phyloP scores from a whole-genome alignment of 352 stramenopile genomes.

The Globisporangium barbulae region DNA sequence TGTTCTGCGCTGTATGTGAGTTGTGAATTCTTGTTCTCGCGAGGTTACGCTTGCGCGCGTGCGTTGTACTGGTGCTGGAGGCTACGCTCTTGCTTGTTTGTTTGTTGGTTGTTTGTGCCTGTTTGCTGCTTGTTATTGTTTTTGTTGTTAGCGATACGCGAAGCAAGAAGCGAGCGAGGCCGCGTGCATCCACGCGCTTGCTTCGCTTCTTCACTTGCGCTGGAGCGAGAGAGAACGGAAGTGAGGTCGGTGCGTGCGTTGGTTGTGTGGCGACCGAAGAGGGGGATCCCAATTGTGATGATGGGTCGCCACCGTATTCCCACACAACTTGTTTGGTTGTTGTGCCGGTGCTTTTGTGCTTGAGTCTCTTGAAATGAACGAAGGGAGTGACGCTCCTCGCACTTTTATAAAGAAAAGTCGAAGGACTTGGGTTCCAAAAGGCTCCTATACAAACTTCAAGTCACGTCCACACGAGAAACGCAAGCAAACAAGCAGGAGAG shows the following conservation, averaged over 20 bases:
- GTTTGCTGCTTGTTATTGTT: neutral
- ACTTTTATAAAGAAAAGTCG: neutral
- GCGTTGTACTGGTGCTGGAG: neutral
- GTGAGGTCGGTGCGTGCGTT: neutral
- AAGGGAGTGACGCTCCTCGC: neutral
- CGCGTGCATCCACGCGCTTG: neutral
- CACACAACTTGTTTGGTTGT: neutral
- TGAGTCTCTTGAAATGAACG: neutral
- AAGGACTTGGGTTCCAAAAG: neutral
- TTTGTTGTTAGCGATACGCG: neutral
- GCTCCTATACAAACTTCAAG: neutral
- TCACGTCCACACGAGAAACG: neutral
- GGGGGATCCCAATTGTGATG: neutral
- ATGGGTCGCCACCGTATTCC: conserved; percentile 6
- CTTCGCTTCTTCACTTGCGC: conserved; percentile 1
- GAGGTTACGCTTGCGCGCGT: neutral
- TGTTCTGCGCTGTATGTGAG: neutral
- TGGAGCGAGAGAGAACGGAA: conserved; percentile 14
- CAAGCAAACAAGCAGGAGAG: neutral
- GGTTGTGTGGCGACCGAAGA: conserved; percentile 2
- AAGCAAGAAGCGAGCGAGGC: conserved; percentile 3
- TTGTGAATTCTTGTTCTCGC: neutral
- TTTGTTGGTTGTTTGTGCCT: neutral
- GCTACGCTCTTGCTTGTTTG: neutral
- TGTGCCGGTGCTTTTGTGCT: conserved; percentile 12